Evolutionary conservation across 768 basidiomycete species (phyloP).

Genomic region (Lactarius evosmus): DNA sequence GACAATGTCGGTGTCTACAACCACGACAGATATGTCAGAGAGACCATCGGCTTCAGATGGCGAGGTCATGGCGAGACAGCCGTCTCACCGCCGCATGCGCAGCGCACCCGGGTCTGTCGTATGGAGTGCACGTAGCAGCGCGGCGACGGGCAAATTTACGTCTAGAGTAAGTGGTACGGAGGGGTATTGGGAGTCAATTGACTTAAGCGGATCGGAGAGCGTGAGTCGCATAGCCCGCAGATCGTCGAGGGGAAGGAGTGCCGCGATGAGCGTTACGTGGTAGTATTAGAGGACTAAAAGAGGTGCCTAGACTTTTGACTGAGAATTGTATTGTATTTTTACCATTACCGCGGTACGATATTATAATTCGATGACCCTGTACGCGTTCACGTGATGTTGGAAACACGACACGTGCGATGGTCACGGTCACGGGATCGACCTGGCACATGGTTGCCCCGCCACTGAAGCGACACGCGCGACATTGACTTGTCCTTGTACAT

Average conservation of each 20-base stretch:
- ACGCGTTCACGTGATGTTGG: constrained; percentile 23
- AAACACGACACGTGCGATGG: background rate
- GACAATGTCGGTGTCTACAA: constrained; percentile 24
- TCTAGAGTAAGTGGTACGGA: constrained; percentile 19
- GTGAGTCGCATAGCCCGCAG: constrained; percentile 8
- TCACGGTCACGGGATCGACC: background rate
- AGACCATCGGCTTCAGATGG: constrained; percentile 12
- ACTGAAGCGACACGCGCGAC: too few relatives aligned
- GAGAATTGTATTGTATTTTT: background rate
- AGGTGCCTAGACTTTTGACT: background rate
- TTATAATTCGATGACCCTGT: background rate
- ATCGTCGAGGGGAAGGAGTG: constrained; percentile 22
- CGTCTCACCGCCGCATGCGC: constrained; percentile 25
- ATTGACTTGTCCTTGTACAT: background rate
- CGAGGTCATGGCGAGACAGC: constrained; percentile 12
- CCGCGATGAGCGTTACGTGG: constrained; percentile 24
- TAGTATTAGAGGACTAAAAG: background rate
- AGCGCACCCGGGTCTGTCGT: constrained; percentile 26
- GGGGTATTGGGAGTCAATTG: constrained; percentile 28
- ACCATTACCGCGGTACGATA: too few relatives aligned
- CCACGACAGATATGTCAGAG: constrained; percentile 16
- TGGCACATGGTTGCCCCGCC: too few relatives aligned
- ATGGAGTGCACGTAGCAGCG: constrained; percentile 25
- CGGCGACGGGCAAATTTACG: constrained; percentile 17
- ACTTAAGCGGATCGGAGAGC: constrained; percentile 23